Conservation (phyloP, 2,329 filamentous ascomycete species). For the Aspergillus cejpii region DNA sequence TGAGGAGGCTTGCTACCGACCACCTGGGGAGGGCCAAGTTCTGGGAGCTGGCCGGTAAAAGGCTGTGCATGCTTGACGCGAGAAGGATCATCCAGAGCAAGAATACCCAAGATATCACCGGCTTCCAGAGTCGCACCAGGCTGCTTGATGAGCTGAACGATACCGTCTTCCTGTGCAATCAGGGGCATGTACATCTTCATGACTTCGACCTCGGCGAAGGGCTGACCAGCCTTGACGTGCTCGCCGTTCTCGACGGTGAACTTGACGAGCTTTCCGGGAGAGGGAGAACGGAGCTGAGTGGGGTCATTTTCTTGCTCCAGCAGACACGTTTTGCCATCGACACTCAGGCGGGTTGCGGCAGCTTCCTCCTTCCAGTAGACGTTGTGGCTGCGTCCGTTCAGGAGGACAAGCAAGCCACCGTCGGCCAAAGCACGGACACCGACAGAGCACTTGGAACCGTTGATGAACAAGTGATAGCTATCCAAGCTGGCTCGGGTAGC, state of each 20-base stretch:
- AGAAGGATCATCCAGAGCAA: constrained; percentile 88
- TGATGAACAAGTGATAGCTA: constrained; percentile 97
- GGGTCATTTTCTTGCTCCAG: constrained; percentile 99
- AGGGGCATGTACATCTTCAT: constrained; percentile 99
- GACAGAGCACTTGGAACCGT: constrained; percentile 91
- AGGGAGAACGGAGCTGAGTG: constrained; percentile 89
- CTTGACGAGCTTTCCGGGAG: constrained; percentile 95
- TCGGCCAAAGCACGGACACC: constrained; percentile 89
- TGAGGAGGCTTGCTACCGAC: constrained; percentile 89
- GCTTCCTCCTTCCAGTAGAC: constrained; percentile 99
- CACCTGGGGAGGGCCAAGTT: constrained; percentile 77
- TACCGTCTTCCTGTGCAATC: constrained; percentile 86
- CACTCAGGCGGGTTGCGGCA: constrained; percentile 86
- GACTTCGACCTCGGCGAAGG: constrained; percentile 96
- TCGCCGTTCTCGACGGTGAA: constrained; percentile 93
- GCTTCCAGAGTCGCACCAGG: constrained; percentile 95
- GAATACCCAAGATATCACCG: constrained; percentile 95
- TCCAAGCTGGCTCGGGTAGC: constrained; percentile 85
- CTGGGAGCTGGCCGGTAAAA: constrained; percentile 84
- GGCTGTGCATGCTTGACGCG: constrained; percentile 95
- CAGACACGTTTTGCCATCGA: constrained; percentile 96
- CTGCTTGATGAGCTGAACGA: constrained; percentile 98
- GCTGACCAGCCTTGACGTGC: constrained; percentile 84
- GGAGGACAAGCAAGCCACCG: constrained; percentile 82
- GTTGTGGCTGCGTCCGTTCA: constrained; percentile 91